Evolutionary conservation across 495 filamentous ascomycete species (phyloP), one percentile per base, ranked within the genome.

Genomic region (Penicillium lagena): DNA sequence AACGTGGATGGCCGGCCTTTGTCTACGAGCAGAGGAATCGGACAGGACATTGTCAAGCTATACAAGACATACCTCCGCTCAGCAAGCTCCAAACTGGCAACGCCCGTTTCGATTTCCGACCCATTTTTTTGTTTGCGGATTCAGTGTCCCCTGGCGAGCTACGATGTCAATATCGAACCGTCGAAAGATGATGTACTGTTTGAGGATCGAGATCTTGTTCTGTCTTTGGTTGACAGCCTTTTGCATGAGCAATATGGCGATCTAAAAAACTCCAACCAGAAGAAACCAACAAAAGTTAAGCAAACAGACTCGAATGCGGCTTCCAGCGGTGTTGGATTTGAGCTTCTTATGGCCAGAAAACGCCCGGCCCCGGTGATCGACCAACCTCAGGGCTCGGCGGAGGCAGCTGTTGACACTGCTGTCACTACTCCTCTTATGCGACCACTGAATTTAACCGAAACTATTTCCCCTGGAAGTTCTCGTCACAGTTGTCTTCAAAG

Each of bases 151-250:
- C 60, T 57, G 5, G 79, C 76, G 11, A 84, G 73, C 39, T 96
- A 98, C 49, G 91, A 97, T 67, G 75, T 79, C 2, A 97, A 96
- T 53, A 73, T 97, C 41, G 90, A 97, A 55, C 90, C 90, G 0
- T 78, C 84, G 0, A 98, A 98, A 58, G 86, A 96, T 49, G 84
- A 96, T 59, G 78, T 96, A 2, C 42, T 95, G 0, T 95, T 98
- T 55, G 68, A 74, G 27, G 68, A 93, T 35, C 69, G 80, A 28
- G 58, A 78, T 0, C 4, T 50, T 2, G 43, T 95, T 4, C 17
- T 85, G 4, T 52, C 59, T 4, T 47, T 75, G 5, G 71, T 83
- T 3, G 77, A 84, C 37, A 52, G 53, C 0, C 56, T 88, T 2
- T 79, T 91, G 9, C 52, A 51, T 8, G 56, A 62, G 12, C 52